Base-by-base conservation (phyloP, 2,329 filamentous ascomycete genomes). In the Cytospora piceicola region DNA sequence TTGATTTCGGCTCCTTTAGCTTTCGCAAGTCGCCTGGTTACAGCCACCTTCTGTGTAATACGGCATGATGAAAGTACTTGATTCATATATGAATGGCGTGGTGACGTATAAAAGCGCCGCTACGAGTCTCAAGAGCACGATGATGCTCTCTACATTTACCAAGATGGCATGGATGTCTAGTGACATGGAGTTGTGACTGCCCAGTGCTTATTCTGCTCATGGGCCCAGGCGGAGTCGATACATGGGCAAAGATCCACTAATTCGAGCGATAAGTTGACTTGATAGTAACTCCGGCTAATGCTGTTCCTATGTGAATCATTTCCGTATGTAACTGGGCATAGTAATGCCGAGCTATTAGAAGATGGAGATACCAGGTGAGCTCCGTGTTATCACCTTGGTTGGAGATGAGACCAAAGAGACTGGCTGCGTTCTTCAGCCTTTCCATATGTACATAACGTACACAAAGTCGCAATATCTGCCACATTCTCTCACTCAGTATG, bases 401-500 rank as follows among this genome's bases (percentile, higher is more conserved):
- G 11, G 20, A 9, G 3, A 46, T 9, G 42, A 7, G 17, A 7
- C 42, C 20, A n/a, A 9, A 22, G 17, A 22, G 42, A 46, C 42
- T 46, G 42, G 42, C 42, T n/a, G 20, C 6, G 17, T 30, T 27
- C 42, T 58, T n/a, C 34, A 53, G 20, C 29, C 34, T 52, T 56
- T 27, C 11, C 53, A 52, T 52, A 58, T 42, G 8, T 61, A 42
- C 58, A n/a, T 49, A 36, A 5, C n/a, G 32, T 27, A 54, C 36
- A 34, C 56, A 7, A n/a, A 34, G 27, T 42, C 57, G n/a, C 32
- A 54, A 4, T 52, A 30, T 14, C 11, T 64, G 32, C 14, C 9
- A 39, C 46, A 34, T 20, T 27, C n/a, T 51, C 29, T 51, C 27
- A 24, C 34, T 27, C 12, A 17, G 54, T 65, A 51, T 57, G 57